Evolutionary conservation across 495 filamentous ascomycete species (phyloP), one percentile per base, ranked within the genome.

Genomic region (Copromyces sp.): DNA sequence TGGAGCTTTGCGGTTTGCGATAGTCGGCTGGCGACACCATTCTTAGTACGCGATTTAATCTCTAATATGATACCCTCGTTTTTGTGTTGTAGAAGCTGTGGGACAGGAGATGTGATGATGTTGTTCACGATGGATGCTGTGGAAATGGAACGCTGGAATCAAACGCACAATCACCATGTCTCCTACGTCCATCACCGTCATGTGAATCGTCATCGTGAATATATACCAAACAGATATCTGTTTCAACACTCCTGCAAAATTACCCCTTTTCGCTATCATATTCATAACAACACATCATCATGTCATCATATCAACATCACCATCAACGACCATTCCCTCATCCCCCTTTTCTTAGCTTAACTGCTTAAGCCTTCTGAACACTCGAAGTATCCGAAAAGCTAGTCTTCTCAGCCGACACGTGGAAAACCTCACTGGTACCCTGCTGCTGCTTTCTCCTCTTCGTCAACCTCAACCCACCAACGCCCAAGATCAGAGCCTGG

Each of bases 1-100:
- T 95, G 41, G 87, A 87, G 75, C 81, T 88, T 45, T 80, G 86
- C 38, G 77, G 77, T n/a, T 53, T 32, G 6, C 68, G 81, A 20
- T 69, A 73, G 38, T 74, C 41, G 76, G 4, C 24, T 44, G 24
- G 16, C 6, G 47, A 9, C 41, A 37, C n/a, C 37, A 39, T 38
- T 40, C 8, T 20, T 59, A 72, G 29, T 40, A 37, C 41, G 24
- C 69, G 2, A 32, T 59, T 41, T 32, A 44, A 44, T 70, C 4
- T 32, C 1, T 70, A 40, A 40, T 70, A n/a, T 40, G 69, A 70
- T 70, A 32, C 69, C 69, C 44, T 47, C 24, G 9, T 70, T 53
- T 70, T 17, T 32, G 29, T 45, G 8, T 3, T 70, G 40, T 70
- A 70, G 29, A 35, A 35, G 29, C 35, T 16, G 37, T 65, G 53